These are phyloP conservation scores for Isoetes engelmannii DNA, from an alignment of 83 land plant species.

Conservation along the genomic window DNA sequence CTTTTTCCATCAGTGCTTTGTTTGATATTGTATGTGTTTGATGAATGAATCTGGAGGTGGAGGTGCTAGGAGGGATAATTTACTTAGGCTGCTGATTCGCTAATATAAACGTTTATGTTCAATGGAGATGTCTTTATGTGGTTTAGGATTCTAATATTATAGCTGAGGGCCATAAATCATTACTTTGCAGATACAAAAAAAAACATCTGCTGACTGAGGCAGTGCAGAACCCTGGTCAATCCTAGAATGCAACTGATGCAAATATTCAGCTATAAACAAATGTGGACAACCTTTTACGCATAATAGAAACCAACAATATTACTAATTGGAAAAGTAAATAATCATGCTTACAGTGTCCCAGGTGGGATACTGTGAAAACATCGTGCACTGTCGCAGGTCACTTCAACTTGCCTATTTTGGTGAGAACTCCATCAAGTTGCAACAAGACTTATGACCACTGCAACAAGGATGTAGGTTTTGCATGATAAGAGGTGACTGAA, in stretches of 20 bases:
- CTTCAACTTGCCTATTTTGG: constrained; percentile 92
- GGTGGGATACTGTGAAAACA: constrained; percentile 93
- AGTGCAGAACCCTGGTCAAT: constrained; percentile 50
- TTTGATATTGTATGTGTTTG: not conserved
- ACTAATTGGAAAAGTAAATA: too few relatives aligned
- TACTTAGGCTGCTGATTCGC: constrained; percentile 70
- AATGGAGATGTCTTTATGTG: too few relatives aligned
- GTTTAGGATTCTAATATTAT: not conserved
- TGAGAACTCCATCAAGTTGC: constrained; percentile 67
- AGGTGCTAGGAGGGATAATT: constrained; percentile 96
- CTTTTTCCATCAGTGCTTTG: constrained; percentile 2
- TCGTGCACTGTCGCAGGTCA: constrained; percentile 89
- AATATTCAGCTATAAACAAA: constrained; percentile 60
- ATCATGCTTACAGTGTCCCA: too few relatives aligned
- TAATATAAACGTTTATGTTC: constrained; percentile 88
- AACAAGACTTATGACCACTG: constrained; percentile 85
- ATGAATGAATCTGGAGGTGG: constrained; percentile 96
- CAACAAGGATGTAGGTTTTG: constrained; percentile 39
- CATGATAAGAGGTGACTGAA: constrained; percentile 81
- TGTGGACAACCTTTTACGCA: constrained; percentile 72
- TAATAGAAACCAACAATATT: constrained; percentile 39
- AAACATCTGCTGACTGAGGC: constrained; percentile 86
- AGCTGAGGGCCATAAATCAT: not conserved
- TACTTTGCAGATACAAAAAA: constrained; percentile 61
- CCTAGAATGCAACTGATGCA: constrained; percentile 16